phyloP scores from a whole-genome alignment of 805 yeast genomes.

The Suhomyces faveliae region DNA sequence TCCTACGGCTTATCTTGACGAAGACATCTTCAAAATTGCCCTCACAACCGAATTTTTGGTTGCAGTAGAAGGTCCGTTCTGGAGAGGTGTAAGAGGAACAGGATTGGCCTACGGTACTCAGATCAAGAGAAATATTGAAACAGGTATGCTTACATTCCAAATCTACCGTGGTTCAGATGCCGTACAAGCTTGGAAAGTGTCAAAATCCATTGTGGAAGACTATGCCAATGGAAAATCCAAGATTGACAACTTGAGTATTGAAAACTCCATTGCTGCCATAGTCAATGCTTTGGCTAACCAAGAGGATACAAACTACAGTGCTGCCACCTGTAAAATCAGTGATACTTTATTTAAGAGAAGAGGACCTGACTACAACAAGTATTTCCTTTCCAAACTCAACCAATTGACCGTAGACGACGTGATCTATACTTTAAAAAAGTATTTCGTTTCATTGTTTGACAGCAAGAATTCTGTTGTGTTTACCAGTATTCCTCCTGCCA shows the following conservation, averaged over 20 bases:
- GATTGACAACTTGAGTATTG: conserved; percentile 59
- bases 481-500: conserved; percentile 71
- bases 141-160: conserved; percentile 62
- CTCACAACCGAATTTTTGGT: conserved; percentile 75
- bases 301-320: conserved; percentile 62
- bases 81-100: conserved; percentile 93
- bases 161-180: conserved; percentile 86
- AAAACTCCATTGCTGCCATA: conserved; percentile 73
- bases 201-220: conserved; percentile 61
- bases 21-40: conserved; percentile 66
- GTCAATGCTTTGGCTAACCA: conserved; percentile 68
- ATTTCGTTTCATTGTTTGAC: conserved; percentile 66
- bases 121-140: conserved; percentile 57
- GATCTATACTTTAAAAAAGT: conserved; percentile 49
- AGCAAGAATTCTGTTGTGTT: conserved; percentile 57
- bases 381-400: conserved; percentile 53
- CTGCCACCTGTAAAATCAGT: conserved; percentile 64
- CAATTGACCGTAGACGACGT: conserved; percentile 54
- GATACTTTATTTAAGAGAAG: conserved; percentile 67
- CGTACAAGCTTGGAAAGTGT: conserved; percentile 59
- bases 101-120: conserved; percentile 91
- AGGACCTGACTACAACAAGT: conserved; percentile 62
- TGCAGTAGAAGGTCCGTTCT: conserved; percentile 93
- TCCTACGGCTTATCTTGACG: conserved; percentile 46
- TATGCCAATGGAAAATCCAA: conserved; percentile 51